Evolutionary conservation across 441 rosid genomes (phyloP).

Genomic region (Croton laevigatus): DNA sequence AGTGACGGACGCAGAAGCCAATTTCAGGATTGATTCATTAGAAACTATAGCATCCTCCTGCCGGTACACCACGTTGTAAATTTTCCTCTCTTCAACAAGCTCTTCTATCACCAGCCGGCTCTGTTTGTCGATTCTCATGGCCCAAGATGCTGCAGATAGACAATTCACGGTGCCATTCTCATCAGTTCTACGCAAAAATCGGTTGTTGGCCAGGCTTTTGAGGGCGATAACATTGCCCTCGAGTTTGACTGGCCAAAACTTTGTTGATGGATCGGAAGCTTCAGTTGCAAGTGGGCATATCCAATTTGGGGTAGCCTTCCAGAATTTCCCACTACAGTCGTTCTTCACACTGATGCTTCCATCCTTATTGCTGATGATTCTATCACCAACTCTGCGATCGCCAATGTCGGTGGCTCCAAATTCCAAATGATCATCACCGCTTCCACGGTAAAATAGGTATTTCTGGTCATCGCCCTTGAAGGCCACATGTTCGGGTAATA

Average conservation of each 20-base stretch:
- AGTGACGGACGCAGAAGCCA: no score
- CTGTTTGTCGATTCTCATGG: background rate
- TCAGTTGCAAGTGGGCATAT: background rate
- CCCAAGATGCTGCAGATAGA: background rate
- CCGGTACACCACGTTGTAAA: no score
- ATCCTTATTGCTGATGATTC: background rate
- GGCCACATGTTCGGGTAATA: constrained; percentile 10
- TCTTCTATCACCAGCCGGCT: no score
- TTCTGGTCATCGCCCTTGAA: constrained; percentile 5
- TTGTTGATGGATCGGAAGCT: background rate
- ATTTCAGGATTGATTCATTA: no score
- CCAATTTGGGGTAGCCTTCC: background rate
- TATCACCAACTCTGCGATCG: background rate
- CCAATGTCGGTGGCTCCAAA: background rate
- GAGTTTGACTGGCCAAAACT: constrained; percentile 3
- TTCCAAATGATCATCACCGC: background rate
- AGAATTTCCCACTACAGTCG: background rate
- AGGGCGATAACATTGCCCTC: background rate
- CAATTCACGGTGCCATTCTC: background rate
- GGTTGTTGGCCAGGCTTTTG: background rate
- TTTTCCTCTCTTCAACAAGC: no score
- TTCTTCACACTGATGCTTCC: background rate
- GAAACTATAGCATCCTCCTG: no score
- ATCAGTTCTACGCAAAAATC: background rate
- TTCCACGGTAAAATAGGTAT: background rate